Percentiles rank a stretch among this genome's conserved stretches.
Evolutionary conservation across 2,329 filamentous ascomycete species (phyloP).

Genomic region (Lasiodiplodia sp.): DNA sequence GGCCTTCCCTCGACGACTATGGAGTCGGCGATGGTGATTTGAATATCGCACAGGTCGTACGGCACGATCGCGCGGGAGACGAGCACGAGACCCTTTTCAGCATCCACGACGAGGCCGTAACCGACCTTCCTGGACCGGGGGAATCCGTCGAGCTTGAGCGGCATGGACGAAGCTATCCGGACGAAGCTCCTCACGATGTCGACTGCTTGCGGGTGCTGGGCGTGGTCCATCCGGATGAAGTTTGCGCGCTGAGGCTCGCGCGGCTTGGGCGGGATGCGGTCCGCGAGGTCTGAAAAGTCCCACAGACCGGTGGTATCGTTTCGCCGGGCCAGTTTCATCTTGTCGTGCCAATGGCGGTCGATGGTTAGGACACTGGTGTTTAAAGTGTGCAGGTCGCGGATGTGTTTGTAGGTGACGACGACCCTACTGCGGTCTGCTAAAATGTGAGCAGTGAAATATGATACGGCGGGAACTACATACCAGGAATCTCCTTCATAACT

Average conservation of each 20-base stretch:
- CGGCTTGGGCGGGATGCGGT: slow-evolving; percentile 76
- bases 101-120: slow-evolving; percentile 96
- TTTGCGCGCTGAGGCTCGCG: slow-evolving; percentile 80
- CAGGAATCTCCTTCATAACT: slow-evolving; percentile 85
- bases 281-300: slow-evolving; percentile 89
- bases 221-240: slow-evolving; percentile 90
- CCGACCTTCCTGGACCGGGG: slow-evolving; percentile 93
- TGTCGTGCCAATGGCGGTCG: slow-evolving; percentile 93
- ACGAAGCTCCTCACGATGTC: slow-evolving; percentile 96
- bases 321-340: slow-evolving; percentile 90
- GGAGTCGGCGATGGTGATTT: slow-evolving; percentile 93
- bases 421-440: slow-evolving; percentile 72
- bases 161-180: slow-evolving; percentile 90
- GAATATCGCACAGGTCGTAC: slow-evolving; percentile 96
- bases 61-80: slow-evolving; percentile 94
- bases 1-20: slow-evolving; percentile 95
- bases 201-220: slow-evolving; percentile 87
- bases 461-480: background rate
- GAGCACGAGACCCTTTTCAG: slow-evolving; percentile 91
- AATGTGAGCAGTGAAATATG: background rate
- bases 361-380: slow-evolving; percentile 92
- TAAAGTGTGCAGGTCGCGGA: slow-evolving; percentile 91
- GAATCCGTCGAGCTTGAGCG: slow-evolving; percentile 96
- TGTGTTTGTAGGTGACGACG: slow-evolving; percentile 94
- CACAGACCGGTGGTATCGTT: slow-evolving; percentile 91